Evolutionary conservation across 257 asterid genomes (phyloP).

Genomic region (Capsicum chinense): DNA sequence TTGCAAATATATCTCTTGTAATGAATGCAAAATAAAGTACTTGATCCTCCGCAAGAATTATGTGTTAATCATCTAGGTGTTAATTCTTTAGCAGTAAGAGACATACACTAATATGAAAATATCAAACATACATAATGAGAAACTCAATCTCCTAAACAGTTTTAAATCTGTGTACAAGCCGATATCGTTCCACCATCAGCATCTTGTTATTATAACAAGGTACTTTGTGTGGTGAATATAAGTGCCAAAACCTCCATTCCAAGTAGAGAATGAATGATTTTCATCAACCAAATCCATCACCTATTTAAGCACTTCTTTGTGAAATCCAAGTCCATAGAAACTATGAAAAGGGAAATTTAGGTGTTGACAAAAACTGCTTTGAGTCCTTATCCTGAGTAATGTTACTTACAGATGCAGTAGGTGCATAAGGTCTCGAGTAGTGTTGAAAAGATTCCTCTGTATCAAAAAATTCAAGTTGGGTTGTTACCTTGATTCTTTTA

Average conservation of each 20-base stretch:
- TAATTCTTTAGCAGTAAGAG: neutral
- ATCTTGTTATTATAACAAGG: neutral
- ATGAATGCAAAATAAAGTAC: no score
- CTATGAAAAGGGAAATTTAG: neutral
- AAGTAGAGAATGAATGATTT: neutral
- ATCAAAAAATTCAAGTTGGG: neutral
- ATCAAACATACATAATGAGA: neutral
- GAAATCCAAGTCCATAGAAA: neutral
- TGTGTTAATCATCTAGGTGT: neutral
- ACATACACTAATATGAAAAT: neutral
- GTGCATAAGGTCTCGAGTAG: neutral
- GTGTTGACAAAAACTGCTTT: neutral
- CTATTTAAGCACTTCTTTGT: neutral
- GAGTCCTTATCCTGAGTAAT: neutral
- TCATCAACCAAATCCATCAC: neutral
- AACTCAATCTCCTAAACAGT: neutral
- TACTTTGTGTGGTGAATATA: neutral
- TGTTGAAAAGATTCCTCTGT: neutral
- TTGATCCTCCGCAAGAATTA: no score
- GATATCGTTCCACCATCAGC: neutral
- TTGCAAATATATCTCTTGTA: no score
- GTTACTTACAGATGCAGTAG: conserved; percentile 2
- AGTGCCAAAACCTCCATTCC: neutral
- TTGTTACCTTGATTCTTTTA: neutral
- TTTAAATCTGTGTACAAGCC: neutral